Percentiles rank a stretch among this genome's conserved stretches.
Evolutionary conservation across 2,329 filamentous ascomycete genomes (phyloP).

Genomic region (Scytalidium lignicola): DNA sequence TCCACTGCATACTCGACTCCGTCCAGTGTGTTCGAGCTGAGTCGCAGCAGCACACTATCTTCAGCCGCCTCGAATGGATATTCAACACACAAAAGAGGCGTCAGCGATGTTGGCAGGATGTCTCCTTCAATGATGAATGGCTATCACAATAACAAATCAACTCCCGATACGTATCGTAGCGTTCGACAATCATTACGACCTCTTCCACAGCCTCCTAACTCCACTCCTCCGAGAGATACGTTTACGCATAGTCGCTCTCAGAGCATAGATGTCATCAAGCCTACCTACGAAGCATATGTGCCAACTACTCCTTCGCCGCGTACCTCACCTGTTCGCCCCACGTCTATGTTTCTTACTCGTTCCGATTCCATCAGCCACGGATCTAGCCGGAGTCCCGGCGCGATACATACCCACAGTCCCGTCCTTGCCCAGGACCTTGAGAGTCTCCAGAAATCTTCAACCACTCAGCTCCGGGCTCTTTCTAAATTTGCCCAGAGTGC

Average conservation of each 20-base stretch:
- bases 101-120: conserved; percentile 64
- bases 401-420: conserved; percentile 33
- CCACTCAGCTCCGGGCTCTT: conserved; percentile 80
- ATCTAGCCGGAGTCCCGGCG: conserved; percentile 19
- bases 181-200: conserved; percentile 74
- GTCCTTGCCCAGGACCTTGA: conserved; percentile 70
- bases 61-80: conserved; percentile 64
- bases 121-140: conserved; percentile 43
- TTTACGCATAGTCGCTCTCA: conserved; percentile 35
- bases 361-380: conserved; percentile 43
- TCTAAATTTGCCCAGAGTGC: conserved; percentile 76
- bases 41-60: conserved; percentile 64
- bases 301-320: conserved; percentile 9
- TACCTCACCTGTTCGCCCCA: conserved; percentile 38
- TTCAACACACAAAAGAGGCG: conserved; percentile 64
- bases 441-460: conserved; percentile 80
- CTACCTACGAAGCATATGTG: conserved; percentile 38
- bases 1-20: conserved; percentile 62
- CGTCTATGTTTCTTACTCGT: conserved; percentile 55
- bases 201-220: conserved; percentile 60
- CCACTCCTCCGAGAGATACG: conserved; percentile 34
- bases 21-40: conserved; percentile 46
- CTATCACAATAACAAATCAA: conserved; percentile 33
- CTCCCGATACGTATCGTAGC: conserved; percentile 62
- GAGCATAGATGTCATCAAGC: conserved; percentile 56